Conservation (phyloP, 2,329 filamentous ascomycete genomes). For the Pseudogymnoascus sp. region DNA sequence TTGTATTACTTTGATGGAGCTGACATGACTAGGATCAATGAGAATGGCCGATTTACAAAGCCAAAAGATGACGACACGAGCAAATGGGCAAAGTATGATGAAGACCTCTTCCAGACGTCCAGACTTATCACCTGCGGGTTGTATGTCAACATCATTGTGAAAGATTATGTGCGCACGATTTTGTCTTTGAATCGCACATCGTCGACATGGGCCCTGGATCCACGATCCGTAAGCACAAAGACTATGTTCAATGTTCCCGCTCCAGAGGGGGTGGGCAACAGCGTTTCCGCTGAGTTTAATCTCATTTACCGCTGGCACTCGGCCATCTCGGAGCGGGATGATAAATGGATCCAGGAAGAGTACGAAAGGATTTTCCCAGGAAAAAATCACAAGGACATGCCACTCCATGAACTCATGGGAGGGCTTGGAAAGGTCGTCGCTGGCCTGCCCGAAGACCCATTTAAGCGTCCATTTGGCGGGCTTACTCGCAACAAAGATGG, state of each 20-base stretch:
- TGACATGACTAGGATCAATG: conserved; percentile 58
- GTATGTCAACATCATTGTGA: conserved; percentile 71
- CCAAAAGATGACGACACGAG: conserved; percentile 48
- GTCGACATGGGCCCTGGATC: conserved; percentile 60
- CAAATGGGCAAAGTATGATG: conserved; percentile 62
- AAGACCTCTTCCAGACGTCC: conserved; percentile 73
- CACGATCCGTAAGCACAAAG: conserved; percentile 59
- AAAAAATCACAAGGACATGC: conserved; percentile 44
- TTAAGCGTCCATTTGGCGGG: conserved; percentile 59
- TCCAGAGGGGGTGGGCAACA: conserved; percentile 69
- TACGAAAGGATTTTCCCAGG: conserved; percentile 55
- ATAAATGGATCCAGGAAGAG: conserved; percentile 69
- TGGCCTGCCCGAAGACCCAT: conserved; percentile 57
- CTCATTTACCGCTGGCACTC: conserved; percentile 85
- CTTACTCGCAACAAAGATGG: conserved; percentile 60
- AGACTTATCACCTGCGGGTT: conserved; percentile 66
- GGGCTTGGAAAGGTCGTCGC: conserved; percentile 58
- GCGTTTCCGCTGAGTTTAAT: conserved; percentile 84
- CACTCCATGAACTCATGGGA: conserved; percentile 52
- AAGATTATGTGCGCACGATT: conserved; percentile 71
- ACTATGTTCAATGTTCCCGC: conserved; percentile 42
- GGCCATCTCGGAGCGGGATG: conserved; percentile 66
- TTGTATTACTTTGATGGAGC: conserved; percentile 8
- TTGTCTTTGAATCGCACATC: conserved; percentile 25
- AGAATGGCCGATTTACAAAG: conserved; percentile 67